These are phyloP conservation scores for Amyloporia xantha DNA, from an alignment of 768 basidiomycete genomes.

Conservation along the genomic window DNA sequence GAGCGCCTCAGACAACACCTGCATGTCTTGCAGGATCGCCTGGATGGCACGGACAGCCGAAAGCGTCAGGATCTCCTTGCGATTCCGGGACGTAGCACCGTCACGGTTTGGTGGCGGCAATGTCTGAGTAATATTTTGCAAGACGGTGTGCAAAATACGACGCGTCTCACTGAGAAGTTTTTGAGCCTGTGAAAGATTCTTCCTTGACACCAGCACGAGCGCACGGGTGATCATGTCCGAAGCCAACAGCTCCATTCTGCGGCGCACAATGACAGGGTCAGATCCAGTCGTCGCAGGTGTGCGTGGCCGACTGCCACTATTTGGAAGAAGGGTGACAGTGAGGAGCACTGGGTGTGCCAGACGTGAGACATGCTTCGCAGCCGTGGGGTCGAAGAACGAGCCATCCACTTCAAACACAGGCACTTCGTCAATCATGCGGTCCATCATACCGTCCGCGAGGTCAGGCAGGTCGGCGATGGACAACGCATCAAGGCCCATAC, in stretches of 20 bases:
- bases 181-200: constrained; percentile 87
- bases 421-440: constrained; percentile 94
- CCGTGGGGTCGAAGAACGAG: constrained; percentile 88
- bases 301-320: constrained; percentile 27
- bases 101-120: constrained; percentile 49
- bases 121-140: constrained; percentile 74
- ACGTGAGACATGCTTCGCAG: constrained; percentile 75
- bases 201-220: constrained; percentile 83
- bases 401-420: constrained; percentile 96
- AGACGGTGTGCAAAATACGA: constrained; percentile 85
- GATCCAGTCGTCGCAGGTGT: constrained; percentile 44
- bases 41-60: constrained; percentile 75
- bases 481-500: constrained; percentile 74
- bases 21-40: constrained; percentile 82
- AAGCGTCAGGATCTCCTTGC: constrained; percentile 71
- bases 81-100: constrained; percentile 52
- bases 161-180: constrained; percentile 89
- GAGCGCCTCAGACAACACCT: constrained; percentile 77
- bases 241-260: constrained; percentile 93
- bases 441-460: constrained; percentile 89
- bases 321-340: constrained; percentile 83
- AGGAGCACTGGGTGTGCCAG: constrained; percentile 92
- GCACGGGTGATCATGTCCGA: constrained; percentile 97
- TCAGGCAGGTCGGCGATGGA: constrained; percentile 66
- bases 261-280: constrained; percentile 84